These are phyloP conservation scores for Scutellaria baicalensis DNA, from an alignment of 257 asterid species.

Conservation along the genomic window DNA sequence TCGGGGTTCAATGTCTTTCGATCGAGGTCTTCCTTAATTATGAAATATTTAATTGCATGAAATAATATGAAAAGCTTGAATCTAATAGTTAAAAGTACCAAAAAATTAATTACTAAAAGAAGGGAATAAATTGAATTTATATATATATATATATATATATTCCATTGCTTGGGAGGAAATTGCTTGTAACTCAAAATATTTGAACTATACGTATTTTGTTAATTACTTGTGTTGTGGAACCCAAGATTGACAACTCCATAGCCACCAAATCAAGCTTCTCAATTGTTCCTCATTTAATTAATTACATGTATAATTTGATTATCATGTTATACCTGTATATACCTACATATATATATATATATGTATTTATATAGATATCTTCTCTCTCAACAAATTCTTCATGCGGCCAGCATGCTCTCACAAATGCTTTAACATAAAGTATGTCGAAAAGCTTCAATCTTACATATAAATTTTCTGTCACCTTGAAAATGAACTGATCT, in stretches of 20 bases:
- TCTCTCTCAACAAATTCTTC: not conserved
- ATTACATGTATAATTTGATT: not conserved
- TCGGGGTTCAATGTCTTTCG: too few relatives aligned
- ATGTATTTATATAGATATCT: not conserved
- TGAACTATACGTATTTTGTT: not conserved
- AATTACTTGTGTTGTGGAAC: not conserved
- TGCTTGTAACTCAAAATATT: not conserved
- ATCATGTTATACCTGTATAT: not conserved
- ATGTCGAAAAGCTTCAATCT: too few relatives aligned
- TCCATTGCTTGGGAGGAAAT: not conserved
- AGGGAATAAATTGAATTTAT: too few relatives aligned
- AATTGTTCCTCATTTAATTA: not conserved
- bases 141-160: not conserved
- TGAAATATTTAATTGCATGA: too few relatives aligned
- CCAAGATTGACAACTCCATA: not conserved
- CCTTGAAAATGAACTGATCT: too few relatives aligned
- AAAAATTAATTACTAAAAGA: too few relatives aligned
- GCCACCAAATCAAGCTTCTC: constrained; percentile 7
- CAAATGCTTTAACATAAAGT: not conserved
- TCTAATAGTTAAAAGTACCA: too few relatives aligned
- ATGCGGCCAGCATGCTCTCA: not conserved
- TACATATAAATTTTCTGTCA: too few relatives aligned
- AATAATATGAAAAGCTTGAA: too few relatives aligned
- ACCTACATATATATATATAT: not conserved
- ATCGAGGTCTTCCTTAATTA: too few relatives aligned